Conservation (phyloP, 1,139 yeast genomes). For the Suhomyces kunorum region DNA sequence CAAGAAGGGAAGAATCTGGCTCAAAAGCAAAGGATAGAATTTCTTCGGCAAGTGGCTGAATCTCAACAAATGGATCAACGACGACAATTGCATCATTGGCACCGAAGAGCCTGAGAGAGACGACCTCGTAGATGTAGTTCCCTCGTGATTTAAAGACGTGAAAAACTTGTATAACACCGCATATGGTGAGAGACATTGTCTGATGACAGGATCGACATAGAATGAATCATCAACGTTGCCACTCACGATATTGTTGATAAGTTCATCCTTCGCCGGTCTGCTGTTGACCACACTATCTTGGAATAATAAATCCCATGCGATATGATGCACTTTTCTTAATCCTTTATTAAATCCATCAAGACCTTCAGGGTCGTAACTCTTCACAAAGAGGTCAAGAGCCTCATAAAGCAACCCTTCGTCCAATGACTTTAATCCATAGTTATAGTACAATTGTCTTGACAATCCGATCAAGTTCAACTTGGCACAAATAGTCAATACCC, state of each 20-base stretch:
- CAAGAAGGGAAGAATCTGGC: conserved; percentile 52
- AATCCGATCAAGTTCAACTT: conserved; percentile 50
- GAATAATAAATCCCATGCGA: conserved; percentile 52
- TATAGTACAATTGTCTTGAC: conserved; percentile 51
- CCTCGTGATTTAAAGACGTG: conserved; percentile 30
- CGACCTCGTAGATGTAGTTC: neutral
- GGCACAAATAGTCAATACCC: conserved; percentile 66
- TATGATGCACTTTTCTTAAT: conserved; percentile 40
- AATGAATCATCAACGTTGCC: conserved; percentile 37
- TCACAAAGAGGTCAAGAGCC: conserved; percentile 67
- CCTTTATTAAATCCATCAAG: conserved; percentile 27
- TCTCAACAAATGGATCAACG: conserved; percentile 54
- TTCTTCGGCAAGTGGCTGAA: conserved; percentile 67
- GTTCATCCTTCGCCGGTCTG: conserved; percentile 53
- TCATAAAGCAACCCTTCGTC: conserved; percentile 56
- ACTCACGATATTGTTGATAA: conserved; percentile 54
- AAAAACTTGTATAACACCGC: conserved; percentile 62
- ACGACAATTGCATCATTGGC: conserved; percentile 30
- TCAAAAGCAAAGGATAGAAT: conserved; percentile 51
- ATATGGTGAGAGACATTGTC: conserved; percentile 72
- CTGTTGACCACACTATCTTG: conserved; percentile 61
- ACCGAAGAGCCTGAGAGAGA: conserved; percentile 6
- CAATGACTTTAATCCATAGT: conserved; percentile 42
- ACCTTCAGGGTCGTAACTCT: conserved; percentile 54
- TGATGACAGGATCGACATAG: conserved; percentile 54